Conservation (phyloP, 768 basidiomycete species). For the Leccinum rimulosum region DNA sequence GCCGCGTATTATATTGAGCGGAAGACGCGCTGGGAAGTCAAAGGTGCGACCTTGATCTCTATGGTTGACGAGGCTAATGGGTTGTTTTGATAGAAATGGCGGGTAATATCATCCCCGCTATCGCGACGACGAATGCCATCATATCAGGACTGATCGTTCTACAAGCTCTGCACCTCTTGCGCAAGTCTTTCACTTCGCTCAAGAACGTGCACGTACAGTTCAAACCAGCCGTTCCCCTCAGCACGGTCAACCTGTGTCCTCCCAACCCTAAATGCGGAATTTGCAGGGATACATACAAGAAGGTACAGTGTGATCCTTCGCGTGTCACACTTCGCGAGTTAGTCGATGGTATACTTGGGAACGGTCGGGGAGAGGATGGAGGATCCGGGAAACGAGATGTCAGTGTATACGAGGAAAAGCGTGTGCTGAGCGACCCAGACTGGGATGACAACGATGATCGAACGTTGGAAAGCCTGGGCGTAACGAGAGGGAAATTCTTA, state of each 20-base stretch:
- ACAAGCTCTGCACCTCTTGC: slow-evolving; percentile 84
- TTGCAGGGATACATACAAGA: slow-evolving; percentile 81
- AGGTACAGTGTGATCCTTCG: slow-evolving; percentile 69
- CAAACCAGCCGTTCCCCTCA: slow-evolving; percentile 76
- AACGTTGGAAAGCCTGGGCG: slow-evolving; percentile 77
- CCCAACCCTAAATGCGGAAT: slow-evolving; percentile 82
- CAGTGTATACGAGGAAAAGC: slow-evolving; percentile 82
- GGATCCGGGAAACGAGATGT: slow-evolving; percentile 54
- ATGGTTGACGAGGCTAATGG: background rate
- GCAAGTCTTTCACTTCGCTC: slow-evolving; percentile 54
- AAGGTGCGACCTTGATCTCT: slow-evolving; percentile 52
- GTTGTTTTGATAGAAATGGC: slow-evolving; percentile 76
- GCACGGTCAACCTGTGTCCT: slow-evolving; percentile 56
- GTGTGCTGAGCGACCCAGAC: slow-evolving; percentile 88
- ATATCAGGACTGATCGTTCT: slow-evolving; percentile 93
- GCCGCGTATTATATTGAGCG: slow-evolving; percentile 83
- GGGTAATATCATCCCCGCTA: slow-evolving; percentile 98
- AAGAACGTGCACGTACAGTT: slow-evolving; percentile 80
- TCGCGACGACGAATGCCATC: slow-evolving; percentile 98
- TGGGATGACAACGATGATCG: slow-evolving; percentile 86
- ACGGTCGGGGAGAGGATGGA: slow-evolving; percentile 34
- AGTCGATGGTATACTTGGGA: slow-evolving; percentile 63
- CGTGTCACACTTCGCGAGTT: slow-evolving; percentile 71
- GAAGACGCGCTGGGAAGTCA: slow-evolving; percentile 96
- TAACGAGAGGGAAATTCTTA: slow-evolving; percentile 83